Conservation (phyloP, 2,329 filamentous ascomycete species). For the Curvularia lunata region DNA sequence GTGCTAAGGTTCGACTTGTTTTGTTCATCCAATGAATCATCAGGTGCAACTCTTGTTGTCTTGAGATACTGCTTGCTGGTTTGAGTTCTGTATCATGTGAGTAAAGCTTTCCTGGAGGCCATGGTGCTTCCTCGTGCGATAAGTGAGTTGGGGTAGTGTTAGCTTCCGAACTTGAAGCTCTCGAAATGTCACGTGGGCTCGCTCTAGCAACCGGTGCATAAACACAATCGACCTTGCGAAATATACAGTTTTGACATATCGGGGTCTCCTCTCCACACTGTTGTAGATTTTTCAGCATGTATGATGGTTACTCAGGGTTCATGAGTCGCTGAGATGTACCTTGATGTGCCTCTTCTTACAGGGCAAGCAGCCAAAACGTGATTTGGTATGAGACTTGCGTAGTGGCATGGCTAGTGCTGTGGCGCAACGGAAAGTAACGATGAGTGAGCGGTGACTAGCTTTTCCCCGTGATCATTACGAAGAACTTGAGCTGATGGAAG, state of each 20-base stretch:
- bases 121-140: background rate
- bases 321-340: background rate
- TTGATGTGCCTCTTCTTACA: conserved; percentile 8
- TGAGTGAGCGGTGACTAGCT: too few species aligned
- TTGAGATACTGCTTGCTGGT: background rate
- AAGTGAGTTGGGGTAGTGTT: background rate
- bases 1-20: conserved; percentile 6
- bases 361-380: conserved; percentile 5
- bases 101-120: background rate
- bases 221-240: conserved; percentile 1
- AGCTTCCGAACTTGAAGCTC: conserved; percentile 4
- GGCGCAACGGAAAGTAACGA: too few species aligned
- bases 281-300: background rate
- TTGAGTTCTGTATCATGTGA: background rate
- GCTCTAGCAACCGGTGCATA: background rate
- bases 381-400: conserved; percentile 5
- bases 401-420: conserved; percentile 1
- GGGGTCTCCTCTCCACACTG: conserved; percentile 5
- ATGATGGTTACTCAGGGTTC: background rate
- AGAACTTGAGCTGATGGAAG: too few species aligned
- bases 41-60: conserved; percentile 5
- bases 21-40: conserved; percentile 3
- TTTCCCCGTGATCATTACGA: too few species aligned
- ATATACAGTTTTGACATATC: conserved; percentile 1
- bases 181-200: background rate